phyloP scores from a whole-genome alignment of 2,329 filamentous ascomycete genomes.

The Gnomoniopsis smithogilvyi region DNA sequence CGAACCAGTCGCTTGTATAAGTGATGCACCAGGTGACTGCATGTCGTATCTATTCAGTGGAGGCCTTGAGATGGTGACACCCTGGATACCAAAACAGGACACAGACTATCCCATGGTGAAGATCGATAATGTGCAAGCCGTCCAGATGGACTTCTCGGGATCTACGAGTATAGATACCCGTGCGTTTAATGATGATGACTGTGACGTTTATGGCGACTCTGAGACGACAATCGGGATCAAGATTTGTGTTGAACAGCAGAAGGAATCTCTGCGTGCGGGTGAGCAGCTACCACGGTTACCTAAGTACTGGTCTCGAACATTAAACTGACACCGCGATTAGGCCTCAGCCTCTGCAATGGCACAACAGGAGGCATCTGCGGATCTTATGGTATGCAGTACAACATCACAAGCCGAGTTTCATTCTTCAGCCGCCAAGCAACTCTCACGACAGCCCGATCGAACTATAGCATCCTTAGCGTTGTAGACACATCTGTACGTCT shows the following conservation, averaged over 20 bases:
- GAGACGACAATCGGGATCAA: not conserved
- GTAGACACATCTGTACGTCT: not conserved
- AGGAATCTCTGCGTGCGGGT: not conserved
- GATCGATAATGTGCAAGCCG: not conserved
- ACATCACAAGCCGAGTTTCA: constrained; percentile 16
- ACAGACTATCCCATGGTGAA: constrained; percentile 8
- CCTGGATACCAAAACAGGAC: constrained; percentile 16
- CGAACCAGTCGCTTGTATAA: not conserved
- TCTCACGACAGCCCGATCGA: constrained; percentile 7
- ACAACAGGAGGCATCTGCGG: not conserved
- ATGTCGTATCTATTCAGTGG: constrained; percentile 18
- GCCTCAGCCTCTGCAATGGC: not conserved
- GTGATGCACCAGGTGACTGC: not conserved
- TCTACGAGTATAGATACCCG: too few relatives aligned
- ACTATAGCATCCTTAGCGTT: constrained; percentile 17
- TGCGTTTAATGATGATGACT: not conserved
- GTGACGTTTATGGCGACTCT: not conserved
- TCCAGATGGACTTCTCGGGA: not conserved
- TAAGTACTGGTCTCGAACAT: not conserved
- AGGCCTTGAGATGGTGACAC: constrained; percentile 13
- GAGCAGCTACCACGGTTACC: not conserved
- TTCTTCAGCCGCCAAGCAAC: constrained; percentile 11
- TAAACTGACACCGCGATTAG: not conserved
- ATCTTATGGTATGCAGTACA: not conserved
- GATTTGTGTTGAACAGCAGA: not conserved